Conservation (phyloP, 2,329 filamentous ascomycete genomes). For the Pyrenophora teres region DNA sequence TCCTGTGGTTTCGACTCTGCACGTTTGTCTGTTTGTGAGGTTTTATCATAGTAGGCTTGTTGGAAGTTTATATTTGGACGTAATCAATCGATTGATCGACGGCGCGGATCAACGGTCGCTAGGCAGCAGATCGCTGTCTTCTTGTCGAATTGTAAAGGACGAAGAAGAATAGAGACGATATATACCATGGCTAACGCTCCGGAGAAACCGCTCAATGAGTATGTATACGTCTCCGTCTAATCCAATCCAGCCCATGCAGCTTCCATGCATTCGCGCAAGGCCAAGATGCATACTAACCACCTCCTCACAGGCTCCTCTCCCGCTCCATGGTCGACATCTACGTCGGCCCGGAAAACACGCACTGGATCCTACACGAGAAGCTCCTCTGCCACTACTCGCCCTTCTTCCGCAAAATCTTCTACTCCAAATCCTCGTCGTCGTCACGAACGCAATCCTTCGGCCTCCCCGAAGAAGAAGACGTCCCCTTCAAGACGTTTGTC, state of each 20-base stretch:
- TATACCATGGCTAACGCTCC: conserved; percentile 30
- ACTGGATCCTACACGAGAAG: conserved; percentile 62
- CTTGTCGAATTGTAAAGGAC: background rate
- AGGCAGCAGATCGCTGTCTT: background rate
- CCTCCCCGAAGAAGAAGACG: conserved; percentile 59
- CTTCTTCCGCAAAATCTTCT: conserved; percentile 60
- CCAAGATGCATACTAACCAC: background rate
- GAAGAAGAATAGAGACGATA: background rate
- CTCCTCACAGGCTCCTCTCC: conserved; percentile 54
- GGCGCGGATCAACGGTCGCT: conserved; percentile 5
- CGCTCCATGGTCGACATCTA: conserved; percentile 61
- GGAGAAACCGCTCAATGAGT: conserved; percentile 45
- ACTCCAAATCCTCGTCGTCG: conserved; percentile 38
- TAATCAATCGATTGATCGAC: no score
- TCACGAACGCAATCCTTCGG: conserved; percentile 50
- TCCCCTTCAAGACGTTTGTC: conserved; percentile 57
- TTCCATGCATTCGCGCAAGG: no score
- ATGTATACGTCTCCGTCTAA: conserved; percentile 11
- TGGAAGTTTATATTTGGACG: background rate
- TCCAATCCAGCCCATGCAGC: no score
- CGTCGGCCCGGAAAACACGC: conserved; percentile 58
- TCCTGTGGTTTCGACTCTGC: no score
- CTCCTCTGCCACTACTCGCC: conserved; percentile 60
- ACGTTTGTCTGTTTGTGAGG: no score
- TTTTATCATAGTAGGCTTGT: background rate